phyloP scores from a whole-genome alignment of 192 early-diverging fungal species.

The Tieghemiomyces parasiticus region DNA sequence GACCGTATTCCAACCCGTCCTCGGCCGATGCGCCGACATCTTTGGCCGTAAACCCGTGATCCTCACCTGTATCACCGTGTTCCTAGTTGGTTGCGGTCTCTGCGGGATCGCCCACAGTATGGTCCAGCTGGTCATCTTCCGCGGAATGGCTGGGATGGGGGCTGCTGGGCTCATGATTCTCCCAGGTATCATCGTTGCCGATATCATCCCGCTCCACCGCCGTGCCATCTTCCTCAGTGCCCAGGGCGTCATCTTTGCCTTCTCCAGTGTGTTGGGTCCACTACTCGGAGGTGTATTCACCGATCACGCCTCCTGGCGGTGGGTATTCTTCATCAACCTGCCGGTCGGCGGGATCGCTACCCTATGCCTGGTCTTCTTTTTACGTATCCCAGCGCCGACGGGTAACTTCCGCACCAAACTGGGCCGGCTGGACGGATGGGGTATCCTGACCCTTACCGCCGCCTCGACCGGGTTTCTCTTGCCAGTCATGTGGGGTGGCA shows the following conservation, averaged over 20 bases:
- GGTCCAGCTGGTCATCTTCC: not conserved
- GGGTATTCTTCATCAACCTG: slow-evolving; percentile 41
- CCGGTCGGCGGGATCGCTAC: slow-evolving; percentile 23
- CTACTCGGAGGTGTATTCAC: slow-evolving; percentile 52
- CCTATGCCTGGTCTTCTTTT: slow-evolving; percentile 26
- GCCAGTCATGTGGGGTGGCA: slow-evolving; percentile 44
- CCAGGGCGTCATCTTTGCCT: slow-evolving; percentile 36
- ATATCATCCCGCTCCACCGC: not conserved
- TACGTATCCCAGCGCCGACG: slow-evolving; percentile 25
- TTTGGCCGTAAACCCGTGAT: not conserved
- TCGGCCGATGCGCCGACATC: not conserved
- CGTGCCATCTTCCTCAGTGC: slow-evolving; percentile 16
- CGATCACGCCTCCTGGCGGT: slow-evolving; percentile 50
- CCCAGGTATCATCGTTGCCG: not conserved
- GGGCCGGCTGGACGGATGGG: slow-evolving; percentile 42
- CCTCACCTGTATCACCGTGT: not conserved
- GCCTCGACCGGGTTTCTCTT: slow-evolving; percentile 35
- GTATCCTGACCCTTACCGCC: slow-evolving; percentile 31
- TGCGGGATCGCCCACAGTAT: not conserved
- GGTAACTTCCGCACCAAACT: slow-evolving; percentile 33
- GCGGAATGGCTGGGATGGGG: not conserved
- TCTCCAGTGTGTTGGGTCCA: slow-evolving; percentile 50
- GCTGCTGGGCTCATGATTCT: not conserved
- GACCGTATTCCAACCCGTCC: slow-evolving; percentile 1
- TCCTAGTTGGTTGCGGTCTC: not conserved